These are phyloP conservation scores for Aspergillus neoniger DNA, from an alignment of 2,329 filamentous ascomycete genomes.

Conservation along the genomic window DNA sequence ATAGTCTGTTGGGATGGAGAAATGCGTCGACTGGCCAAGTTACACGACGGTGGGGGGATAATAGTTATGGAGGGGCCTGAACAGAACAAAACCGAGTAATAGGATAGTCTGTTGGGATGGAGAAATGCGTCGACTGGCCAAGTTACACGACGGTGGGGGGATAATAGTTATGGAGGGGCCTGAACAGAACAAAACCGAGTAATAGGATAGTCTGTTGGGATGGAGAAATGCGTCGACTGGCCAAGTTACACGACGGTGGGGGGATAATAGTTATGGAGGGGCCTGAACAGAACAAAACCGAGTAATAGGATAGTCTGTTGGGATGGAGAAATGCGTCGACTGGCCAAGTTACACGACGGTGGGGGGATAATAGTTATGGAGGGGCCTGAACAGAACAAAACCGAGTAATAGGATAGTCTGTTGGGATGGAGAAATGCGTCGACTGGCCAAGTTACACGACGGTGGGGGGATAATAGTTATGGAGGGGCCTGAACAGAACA, in stretches of 20 bases:
- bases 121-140: not conserved
- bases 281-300: not conserved
- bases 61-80: not conserved
- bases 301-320: not conserved
- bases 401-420: not conserved
- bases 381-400: not conserved
- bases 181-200: not conserved
- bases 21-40: not conserved
- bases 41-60: not conserved
- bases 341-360: not conserved
- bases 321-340: not conserved
- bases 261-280: not conserved
- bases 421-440: not conserved
- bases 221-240: not conserved
- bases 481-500: not conserved
- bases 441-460: not conserved
- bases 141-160: not conserved
- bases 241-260: not conserved
- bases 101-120: too few species aligned
- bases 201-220: not conserved
- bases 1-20: too few species aligned
- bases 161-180: not conserved
- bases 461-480: not conserved
- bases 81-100: not conserved
- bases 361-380: not conserved